Conservation (phyloP, 2,329 filamentous ascomycete species). For the Zarea fungicola region DNA sequence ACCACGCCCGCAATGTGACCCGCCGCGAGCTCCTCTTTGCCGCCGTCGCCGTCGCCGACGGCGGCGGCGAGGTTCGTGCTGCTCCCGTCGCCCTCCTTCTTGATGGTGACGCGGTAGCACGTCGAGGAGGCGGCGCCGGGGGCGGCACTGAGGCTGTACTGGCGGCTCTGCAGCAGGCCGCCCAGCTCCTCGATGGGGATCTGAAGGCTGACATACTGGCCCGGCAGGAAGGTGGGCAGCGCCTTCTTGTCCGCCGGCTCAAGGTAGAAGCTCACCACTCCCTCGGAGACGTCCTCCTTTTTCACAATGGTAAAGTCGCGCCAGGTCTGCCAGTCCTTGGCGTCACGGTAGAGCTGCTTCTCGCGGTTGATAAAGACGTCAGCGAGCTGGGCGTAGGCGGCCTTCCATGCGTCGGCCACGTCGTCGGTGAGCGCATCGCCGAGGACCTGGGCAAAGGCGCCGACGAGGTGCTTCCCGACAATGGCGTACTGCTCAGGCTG, state of each 20-base stretch:
- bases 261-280: constrained; percentile 66
- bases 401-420: constrained; percentile 64
- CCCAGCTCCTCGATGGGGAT: constrained; percentile 53
- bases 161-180: constrained; percentile 62
- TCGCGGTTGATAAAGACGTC: constrained; percentile 65
- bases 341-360: constrained; percentile 51
- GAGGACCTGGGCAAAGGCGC: constrained; percentile 62
- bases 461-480: constrained; percentile 63
- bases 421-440: constrained; percentile 62
- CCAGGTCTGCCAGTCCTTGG: constrained; percentile 42
- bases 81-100: constrained; percentile 48
- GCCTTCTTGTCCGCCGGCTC: constrained; percentile 50
- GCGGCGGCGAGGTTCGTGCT: constrained; percentile 19
- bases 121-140: constrained; percentile 37
- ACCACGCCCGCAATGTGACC: constrained; percentile 41
- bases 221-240: constrained; percentile 60
- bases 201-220: constrained; percentile 68
- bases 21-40: constrained; percentile 24
- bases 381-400: constrained; percentile 67
- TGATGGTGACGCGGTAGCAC: constrained; percentile 70
- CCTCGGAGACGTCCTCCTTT: constrained; percentile 56
- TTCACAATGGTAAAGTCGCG: constrained; percentile 50
- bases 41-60: constrained; percentile 20
- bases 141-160: constrained; percentile 68
- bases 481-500: constrained; percentile 64